Evolutionary conservation across 2,329 filamentous ascomycete genomes (phyloP).

Genomic region (Diatrype stigma): DNA sequence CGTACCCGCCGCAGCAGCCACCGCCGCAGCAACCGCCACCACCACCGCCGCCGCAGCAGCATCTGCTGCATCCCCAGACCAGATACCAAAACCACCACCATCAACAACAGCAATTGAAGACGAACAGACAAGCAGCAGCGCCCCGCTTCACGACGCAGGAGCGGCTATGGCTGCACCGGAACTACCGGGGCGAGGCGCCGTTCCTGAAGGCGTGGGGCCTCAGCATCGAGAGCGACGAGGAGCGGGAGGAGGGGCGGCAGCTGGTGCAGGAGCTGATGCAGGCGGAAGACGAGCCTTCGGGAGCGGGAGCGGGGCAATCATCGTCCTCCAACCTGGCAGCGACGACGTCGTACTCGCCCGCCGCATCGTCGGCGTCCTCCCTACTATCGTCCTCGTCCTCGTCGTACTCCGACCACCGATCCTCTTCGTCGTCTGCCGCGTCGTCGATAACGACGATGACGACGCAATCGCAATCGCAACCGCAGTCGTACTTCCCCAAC

Average conservation of each 20-base stretch:
- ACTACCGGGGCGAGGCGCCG: constrained; percentile 24
- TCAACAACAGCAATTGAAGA: too few relatives aligned
- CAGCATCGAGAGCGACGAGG: constrained; percentile 18
- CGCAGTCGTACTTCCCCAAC: not conserved
- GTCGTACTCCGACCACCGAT: not conserved
- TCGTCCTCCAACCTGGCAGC: too few relatives aligned
- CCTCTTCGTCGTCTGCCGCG: not conserved
- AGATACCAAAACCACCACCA: too few relatives aligned
- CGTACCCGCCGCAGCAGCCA: not conserved
- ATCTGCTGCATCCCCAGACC: not conserved
- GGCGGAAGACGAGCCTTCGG: constrained; percentile 16
- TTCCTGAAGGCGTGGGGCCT: constrained; percentile 25
- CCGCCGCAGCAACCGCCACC: not conserved
- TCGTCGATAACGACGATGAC: not conserved
- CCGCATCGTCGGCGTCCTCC: too few relatives aligned
- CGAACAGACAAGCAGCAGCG: constrained; percentile 1
- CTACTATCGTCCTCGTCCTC: not conserved
- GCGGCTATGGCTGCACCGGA: constrained; percentile 22
- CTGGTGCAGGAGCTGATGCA: constrained; percentile 23
- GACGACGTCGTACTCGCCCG: not conserved
- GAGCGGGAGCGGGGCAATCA: too few relatives aligned
- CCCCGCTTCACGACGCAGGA: constrained; percentile 17
- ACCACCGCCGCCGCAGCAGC: constrained; percentile 1
- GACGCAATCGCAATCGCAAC: too few relatives aligned
- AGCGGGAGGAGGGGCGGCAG: constrained; percentile 19